Conservation (phyloP, 768 basidiomycete species). For the Leccinum longicurvipes region DNA sequence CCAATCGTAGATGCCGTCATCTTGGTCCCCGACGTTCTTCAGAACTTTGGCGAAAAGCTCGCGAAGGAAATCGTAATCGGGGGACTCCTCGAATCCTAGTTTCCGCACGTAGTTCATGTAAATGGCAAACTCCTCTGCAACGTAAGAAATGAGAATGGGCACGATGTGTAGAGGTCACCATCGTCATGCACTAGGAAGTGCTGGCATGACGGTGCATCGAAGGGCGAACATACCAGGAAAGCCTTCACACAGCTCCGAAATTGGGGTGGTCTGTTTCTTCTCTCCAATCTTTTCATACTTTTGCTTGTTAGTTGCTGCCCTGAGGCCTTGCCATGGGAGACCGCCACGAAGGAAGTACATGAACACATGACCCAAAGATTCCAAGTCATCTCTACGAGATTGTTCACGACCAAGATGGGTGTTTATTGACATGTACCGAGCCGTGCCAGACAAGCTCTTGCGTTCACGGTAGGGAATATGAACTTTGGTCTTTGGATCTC, state of each 20-base stretch:
- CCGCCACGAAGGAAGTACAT: conserved; percentile 99
- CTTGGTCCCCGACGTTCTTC: conserved; percentile 81
- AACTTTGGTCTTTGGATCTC: conserved; percentile 95
- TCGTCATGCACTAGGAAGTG: background rate
- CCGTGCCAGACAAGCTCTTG: conserved; percentile 94
- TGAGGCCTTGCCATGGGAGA: conserved; percentile 95
- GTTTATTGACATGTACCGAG: conserved; percentile 99
- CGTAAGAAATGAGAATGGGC: conserved; percentile 2
- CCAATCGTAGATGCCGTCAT: conserved; percentile 96
- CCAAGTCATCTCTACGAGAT: conserved; percentile 92
- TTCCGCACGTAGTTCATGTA: conserved; percentile 99
- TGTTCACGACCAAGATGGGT: conserved; percentile 96
- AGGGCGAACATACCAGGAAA: conserved; percentile 68
- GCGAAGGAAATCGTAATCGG: conserved; percentile 96
- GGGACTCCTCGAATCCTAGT: conserved; percentile 94
- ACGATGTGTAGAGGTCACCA: background rate
- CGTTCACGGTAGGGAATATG: conserved; percentile 99
- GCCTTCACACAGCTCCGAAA: conserved; percentile 91
- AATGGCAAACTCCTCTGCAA: conserved; percentile 86
- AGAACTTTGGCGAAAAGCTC: conserved; percentile 92
- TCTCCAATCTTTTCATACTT: conserved; percentile 99
- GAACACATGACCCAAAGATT: conserved; percentile 97
- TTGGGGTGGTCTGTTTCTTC: conserved; percentile 94
- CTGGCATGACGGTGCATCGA: background rate
- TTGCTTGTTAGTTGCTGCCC: conserved; percentile 98